phyloP scores from a whole-genome alignment of 2,329 filamentous ascomycete genomes.

The Nemania abortiva region DNA sequence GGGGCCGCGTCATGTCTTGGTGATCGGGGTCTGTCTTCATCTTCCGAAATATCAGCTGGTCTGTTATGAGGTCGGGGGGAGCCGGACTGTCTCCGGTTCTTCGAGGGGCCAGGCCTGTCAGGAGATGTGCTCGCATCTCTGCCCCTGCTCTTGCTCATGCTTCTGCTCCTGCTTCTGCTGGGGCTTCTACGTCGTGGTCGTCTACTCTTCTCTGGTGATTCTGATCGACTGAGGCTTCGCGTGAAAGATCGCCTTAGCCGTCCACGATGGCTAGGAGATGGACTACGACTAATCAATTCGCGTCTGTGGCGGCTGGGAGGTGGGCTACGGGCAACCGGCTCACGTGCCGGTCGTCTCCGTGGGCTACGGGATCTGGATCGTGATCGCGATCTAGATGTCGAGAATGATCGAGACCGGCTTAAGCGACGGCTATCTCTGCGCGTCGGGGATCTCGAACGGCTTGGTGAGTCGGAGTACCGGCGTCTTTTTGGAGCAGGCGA shows the following conservation, averaged over 20 bases:
- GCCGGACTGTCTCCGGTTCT: constrained; percentile 64
- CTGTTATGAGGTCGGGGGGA: constrained; percentile 64
- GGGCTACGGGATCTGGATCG: constrained; percentile 52
- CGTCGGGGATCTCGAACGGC: constrained; percentile 58
- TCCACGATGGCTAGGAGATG: constrained; percentile 52
- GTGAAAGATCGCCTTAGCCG: constrained; percentile 53
- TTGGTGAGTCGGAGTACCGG: constrained; percentile 62
- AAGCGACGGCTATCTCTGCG: constrained; percentile 56
- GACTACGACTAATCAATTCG: constrained; percentile 54
- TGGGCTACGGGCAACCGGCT: constrained; percentile 53
- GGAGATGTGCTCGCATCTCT: constrained; percentile 44
- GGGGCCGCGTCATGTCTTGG: constrained; percentile 51
- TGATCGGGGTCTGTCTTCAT: constrained; percentile 58
- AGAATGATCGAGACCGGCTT: constrained; percentile 55
- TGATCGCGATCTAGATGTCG: constrained; percentile 54
- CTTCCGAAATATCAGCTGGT: constrained; percentile 68
- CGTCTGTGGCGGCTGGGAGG: constrained; percentile 50
- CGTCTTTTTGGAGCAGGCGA: constrained; percentile 64
- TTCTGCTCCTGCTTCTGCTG: constrained; percentile 40
- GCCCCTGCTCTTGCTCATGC: constrained; percentile 39
- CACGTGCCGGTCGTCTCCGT: constrained; percentile 51
- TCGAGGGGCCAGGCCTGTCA: constrained; percentile 51
- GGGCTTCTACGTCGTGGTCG: constrained; percentile 42
- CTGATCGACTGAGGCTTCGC: constrained; percentile 50
- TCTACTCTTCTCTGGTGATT: constrained; percentile 42